A percentile compares a stretch with the other conserved stretches of the same genome.
Conservation (phyloP, 2,329 filamentous ascomycete genomes). For the Raffaelea arxii region DNA sequence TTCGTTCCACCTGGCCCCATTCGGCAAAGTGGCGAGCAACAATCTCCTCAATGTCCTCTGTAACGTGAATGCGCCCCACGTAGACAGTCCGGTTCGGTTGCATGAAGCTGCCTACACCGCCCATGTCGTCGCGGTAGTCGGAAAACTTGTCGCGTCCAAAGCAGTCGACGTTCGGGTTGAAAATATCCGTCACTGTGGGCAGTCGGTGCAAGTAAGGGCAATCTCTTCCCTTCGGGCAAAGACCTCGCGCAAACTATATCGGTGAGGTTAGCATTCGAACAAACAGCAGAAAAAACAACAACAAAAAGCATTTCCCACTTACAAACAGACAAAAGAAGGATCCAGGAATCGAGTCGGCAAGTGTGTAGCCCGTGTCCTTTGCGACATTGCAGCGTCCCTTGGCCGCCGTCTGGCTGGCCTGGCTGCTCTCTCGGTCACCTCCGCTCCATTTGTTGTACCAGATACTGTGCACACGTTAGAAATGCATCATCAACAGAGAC, state of each 20-base stretch:
- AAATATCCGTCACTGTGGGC: constrained; percentile 78
- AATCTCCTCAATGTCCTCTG: constrained; percentile 93
- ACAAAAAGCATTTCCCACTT: constrained; percentile 23
- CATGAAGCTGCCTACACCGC: constrained; percentile 89
- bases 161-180: constrained; percentile 89
- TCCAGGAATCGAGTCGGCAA: constrained; percentile 65
- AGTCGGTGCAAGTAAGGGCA: constrained; percentile 91
- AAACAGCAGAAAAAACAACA: constrained; percentile 56
- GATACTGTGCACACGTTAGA: constrained; percentile 54
- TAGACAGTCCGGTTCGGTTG: constrained; percentile 91
- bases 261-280: constrained; percentile 30
- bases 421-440: constrained; percentile 88
- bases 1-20: constrained; percentile 88
- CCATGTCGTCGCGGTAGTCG: constrained; percentile 96
- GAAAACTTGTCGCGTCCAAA: constrained; percentile 89
- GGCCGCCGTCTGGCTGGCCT: constrained; percentile 72
- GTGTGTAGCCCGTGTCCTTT: constrained; percentile 68
- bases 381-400: constrained; percentile 80
- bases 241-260: constrained; percentile 54
- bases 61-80: constrained; percentile 86
- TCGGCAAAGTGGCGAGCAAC: constrained; percentile 92
- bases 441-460: constrained; percentile 99
- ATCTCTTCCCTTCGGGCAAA: constrained; percentile 77
- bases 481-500: background rate
- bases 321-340: constrained; percentile 87